Base-by-base conservation (phyloP, 768 basidiomycete species). In the Coprinopsis cinerea region DNA sequence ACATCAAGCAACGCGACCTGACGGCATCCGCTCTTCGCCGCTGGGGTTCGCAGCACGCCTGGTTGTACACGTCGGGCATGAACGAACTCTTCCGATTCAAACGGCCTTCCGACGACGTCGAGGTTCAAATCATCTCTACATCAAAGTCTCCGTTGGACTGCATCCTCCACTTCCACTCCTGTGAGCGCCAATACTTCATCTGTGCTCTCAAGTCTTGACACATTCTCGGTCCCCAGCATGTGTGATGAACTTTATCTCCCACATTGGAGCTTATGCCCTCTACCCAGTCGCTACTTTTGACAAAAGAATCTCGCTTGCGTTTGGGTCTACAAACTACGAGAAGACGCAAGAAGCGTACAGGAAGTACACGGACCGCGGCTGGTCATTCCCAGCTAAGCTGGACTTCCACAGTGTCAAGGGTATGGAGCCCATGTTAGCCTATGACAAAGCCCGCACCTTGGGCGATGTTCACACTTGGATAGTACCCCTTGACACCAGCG, bases 211-310 rank as follows among this genome's bases (percentile, higher is more conserved):
- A 6, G 10, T n/a, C 13, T 17, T 46, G 13, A 9, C 4, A 43
- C 5, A 11, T 24, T 18, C 11, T 10, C 11, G 7, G 18, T 26
- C 41, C 7, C 10, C 26, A 48, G 47, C 47, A 2, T 37, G 34
- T 14, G 47, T 48, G 7, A 48, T 48, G 47, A 48, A 48, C 26
- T 48, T 48, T 23, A 40, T 48, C 5, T 40, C 47, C 15, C 36
- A 48, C 37, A 14, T 14, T n/a, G 25, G 14, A 14, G 47, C 47
- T 5, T 48, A 48, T 27, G 4, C 47, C 6, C 11, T 48, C 2
- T 48, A 48, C 25, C 47, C 47, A 26, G 2, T 14, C n/a, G 37
- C 37, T 5, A 48, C 47, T 2, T 48, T 48, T 28, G 47, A 48
- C 37, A 37, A 40, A 23, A 18, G 47, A 20, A 37, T 40, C 4